These are phyloP conservation scores for Brettanomyces custersianus DNA, from an alignment of 805 yeast genomes.

Conservation along the genomic window DNA sequence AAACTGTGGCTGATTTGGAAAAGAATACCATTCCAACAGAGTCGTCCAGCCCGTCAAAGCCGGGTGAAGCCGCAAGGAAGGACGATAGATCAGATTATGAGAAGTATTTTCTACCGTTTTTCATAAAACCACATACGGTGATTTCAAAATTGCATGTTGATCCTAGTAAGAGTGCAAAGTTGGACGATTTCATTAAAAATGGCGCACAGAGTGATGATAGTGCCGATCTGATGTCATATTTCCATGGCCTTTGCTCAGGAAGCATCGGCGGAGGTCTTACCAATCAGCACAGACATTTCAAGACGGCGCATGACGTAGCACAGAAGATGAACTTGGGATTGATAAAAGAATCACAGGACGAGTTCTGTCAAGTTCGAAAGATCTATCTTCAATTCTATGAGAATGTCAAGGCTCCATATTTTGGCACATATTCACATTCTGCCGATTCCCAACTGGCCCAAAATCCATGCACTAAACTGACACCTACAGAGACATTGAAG, in stretches of 20 bases:
- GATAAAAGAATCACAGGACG: slow-evolving; percentile 22
- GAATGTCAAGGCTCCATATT: slow-evolving; percentile 28
- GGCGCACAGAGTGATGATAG: background rate
- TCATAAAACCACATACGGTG: slow-evolving; percentile 17
- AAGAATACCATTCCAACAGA: background rate
- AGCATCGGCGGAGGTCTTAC: background rate
- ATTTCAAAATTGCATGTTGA: background rate
- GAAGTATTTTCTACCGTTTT: slow-evolving; percentile 22
- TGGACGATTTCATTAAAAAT: slow-evolving; percentile 8
- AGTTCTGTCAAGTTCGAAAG: slow-evolving; percentile 27
- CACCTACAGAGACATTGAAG: slow-evolving; percentile 19
- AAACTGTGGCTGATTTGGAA: background rate
- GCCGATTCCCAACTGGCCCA: slow-evolving; percentile 17
- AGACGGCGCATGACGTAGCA: slow-evolving; percentile 21
- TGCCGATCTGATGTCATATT: background rate
- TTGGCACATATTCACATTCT: slow-evolving; percentile 24
- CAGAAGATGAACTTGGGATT: slow-evolving; percentile 25
- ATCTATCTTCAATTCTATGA: slow-evolving; percentile 31
- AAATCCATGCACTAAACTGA: slow-evolving; percentile 15
- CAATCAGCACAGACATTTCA: background rate
- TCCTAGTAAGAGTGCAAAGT: background rate
- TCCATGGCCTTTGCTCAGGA: background rate
- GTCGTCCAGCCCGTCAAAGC: background rate
- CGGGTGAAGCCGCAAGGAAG: background rate
- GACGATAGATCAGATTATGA: slow-evolving; percentile 11